These are phyloP conservation scores for Solanum virginianum DNA, from an alignment of 257 asterid genomes.

Conservation along the genomic window DNA sequence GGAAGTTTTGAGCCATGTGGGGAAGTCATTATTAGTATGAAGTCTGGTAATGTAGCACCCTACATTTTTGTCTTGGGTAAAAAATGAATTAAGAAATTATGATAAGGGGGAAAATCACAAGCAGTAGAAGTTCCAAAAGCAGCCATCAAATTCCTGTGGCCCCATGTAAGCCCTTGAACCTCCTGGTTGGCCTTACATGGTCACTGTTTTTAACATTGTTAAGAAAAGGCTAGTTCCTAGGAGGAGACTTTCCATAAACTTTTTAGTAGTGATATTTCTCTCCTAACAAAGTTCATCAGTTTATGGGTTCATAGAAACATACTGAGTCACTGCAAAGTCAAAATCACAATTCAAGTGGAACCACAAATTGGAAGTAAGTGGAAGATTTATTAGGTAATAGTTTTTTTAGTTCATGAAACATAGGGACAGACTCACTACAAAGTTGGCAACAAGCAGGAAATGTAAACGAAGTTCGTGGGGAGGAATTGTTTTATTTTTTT, in stretches of 20 bases:
- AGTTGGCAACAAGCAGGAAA: neutral
- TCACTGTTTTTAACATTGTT: neutral
- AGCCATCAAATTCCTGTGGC: neutral
- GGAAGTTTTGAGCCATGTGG: neutral
- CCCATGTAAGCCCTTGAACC: neutral
- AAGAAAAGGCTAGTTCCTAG: neutral
- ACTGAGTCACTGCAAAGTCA: neutral
- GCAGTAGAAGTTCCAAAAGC: neutral
- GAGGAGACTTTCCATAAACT: neutral
- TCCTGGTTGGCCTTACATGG: neutral
- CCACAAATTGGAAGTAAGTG: neutral
- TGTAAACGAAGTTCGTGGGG: neutral
- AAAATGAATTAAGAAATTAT: neutral
- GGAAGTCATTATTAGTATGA: neutral
- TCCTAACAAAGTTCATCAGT: neutral
- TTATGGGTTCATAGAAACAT: neutral
- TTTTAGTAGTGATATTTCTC: neutral
- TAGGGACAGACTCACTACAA: neutral
- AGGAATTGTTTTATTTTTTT: neutral
- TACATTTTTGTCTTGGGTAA: neutral
- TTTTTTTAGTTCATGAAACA: neutral
- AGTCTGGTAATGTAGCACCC: neutral
- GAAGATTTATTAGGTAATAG: neutral
- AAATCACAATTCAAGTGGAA: neutral
- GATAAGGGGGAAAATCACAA: neutral